Conservation (phyloP, 148 eudicot genomes). For the Vaccinium vitisidaea region DNA sequence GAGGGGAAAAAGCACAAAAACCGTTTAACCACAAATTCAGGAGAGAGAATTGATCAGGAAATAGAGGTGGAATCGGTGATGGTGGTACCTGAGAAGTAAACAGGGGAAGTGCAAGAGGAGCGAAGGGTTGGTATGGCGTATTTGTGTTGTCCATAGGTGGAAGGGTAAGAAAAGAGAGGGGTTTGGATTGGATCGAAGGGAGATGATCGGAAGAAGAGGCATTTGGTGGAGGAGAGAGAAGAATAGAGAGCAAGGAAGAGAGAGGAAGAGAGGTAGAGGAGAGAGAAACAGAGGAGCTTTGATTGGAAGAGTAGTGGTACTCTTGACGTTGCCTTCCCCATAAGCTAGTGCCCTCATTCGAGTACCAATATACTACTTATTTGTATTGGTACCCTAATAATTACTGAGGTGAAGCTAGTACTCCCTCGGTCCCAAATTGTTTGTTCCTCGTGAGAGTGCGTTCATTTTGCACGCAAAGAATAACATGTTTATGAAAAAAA, state of each 20-base stretch:
- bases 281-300: slow-evolving; percentile 74
- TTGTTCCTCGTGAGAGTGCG: too few species aligned
- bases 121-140: slow-evolving; percentile 77
- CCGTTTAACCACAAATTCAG: slow-evolving; percentile 5
- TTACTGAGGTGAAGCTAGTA: too few species aligned
- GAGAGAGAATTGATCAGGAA: not conserved
- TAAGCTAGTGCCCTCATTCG: not conserved
- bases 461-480: too few species aligned
- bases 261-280: slow-evolving; percentile 58
- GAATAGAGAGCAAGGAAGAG: slow-evolving; percentile 53
- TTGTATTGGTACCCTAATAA: too few species aligned
- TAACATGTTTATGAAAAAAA: too few species aligned
- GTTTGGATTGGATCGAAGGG: slow-evolving; percentile 66
- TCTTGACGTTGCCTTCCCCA: slow-evolving; percentile 36
- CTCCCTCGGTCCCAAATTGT: too few species aligned
- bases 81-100: slow-evolving; percentile 68
- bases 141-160: slow-evolving; percentile 82
- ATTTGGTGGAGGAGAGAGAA: slow-evolving; percentile 68
- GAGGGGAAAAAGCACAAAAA: slow-evolving; percentile 11
- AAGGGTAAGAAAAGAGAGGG: slow-evolving; percentile 72
- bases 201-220: slow-evolving; percentile 55
- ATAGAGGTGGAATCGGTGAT: not conserved
- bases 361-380: too few species aligned
- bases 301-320: slow-evolving; percentile 58
- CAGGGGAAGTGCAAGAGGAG: slow-evolving; percentile 78